phyloP scores from a whole-genome alignment of 2,329 filamentous ascomycete species.

The Alternaria solani region DNA sequence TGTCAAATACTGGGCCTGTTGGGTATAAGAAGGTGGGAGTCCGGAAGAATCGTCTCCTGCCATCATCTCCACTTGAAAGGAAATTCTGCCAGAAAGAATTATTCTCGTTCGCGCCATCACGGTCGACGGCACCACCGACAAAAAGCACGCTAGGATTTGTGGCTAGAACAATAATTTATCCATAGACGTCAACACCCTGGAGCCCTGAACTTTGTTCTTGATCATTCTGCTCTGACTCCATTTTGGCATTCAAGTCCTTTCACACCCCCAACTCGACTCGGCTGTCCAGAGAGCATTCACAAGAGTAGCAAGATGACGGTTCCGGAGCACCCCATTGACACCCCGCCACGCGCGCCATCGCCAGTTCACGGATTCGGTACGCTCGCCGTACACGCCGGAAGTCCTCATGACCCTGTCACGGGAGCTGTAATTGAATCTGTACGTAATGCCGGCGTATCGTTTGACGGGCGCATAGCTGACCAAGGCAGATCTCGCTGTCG shows the following conservation, averaged over 20 bases:
- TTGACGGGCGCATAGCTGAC: conserved; percentile 12
- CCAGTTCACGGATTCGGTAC: conserved; percentile 87
- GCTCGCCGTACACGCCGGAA: conserved; percentile 90
- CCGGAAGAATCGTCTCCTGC: conserved; percentile 3
- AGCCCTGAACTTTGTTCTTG: background rate
- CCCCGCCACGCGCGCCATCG: conserved; percentile 75
- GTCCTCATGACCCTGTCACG: conserved; percentile 87
- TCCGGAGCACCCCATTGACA: conserved; percentile 68
- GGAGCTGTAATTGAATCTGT: conserved; percentile 93
- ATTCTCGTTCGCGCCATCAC: conserved; percentile 3
- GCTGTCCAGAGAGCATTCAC: background rate
- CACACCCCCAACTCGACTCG: background rate
- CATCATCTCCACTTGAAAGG: background rate
- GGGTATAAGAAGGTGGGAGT: conserved; percentile 10
- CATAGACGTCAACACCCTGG: conserved; percentile 20
- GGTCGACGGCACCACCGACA: conserved; percentile 6
- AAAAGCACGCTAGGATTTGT: conserved; percentile 22
- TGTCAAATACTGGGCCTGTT: conserved; percentile 8
- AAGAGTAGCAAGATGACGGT: conserved; percentile 46
- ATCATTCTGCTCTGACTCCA: background rate
- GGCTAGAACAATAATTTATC: conserved; percentile 22
- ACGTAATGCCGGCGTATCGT: conserved; percentile 30
- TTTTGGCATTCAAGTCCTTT: background rate
- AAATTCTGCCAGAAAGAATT: conserved; percentile 6
- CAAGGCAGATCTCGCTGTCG: conserved; percentile 80